A percentile compares a stretch with the other conserved stretches of the same genome.
phyloP scores from a whole-genome alignment of 2,329 filamentous ascomycete species.

The Arthroderma sp. region DNA sequence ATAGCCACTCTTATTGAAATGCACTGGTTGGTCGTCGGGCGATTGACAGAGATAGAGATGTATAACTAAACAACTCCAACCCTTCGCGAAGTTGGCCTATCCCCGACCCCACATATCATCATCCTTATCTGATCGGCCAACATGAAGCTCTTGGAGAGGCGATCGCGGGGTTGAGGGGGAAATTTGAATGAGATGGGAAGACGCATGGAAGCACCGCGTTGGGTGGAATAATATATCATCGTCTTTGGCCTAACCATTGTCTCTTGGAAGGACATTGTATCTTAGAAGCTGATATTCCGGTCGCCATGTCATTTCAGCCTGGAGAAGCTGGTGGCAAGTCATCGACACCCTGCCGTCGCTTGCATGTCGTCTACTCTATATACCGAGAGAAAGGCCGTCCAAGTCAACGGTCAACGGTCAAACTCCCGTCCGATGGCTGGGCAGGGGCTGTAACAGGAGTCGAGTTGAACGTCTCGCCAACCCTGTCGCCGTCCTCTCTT shows the following conservation, averaged over 20 bases:
- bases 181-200: neutral
- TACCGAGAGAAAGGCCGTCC: no score
- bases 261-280: no score
- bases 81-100: neutral
- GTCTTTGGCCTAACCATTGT: no score
- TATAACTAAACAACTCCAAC: no score
- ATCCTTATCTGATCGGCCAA: neutral
- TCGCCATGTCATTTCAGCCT: no score
- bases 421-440: neutral
- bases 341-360: no score
- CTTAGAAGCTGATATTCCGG: no score
- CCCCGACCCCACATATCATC: neutral
- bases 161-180: neutral
- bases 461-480: neutral
- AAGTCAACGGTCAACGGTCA: neutral
- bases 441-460: conserved; percentile 1
- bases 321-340: no score
- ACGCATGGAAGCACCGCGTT: neutral
- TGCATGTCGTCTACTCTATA: neutral
- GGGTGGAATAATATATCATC: no score
- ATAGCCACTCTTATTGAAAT: no score
- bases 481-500: neutral
- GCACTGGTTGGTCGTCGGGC: no score
- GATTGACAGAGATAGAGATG: no score
- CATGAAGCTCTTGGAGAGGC: neutral